Evolutionary conservation across 345 rosid species (phyloP), one percentile per base, ranked within the genome.

Genomic region (Arabidopsis arenosa): DNA sequence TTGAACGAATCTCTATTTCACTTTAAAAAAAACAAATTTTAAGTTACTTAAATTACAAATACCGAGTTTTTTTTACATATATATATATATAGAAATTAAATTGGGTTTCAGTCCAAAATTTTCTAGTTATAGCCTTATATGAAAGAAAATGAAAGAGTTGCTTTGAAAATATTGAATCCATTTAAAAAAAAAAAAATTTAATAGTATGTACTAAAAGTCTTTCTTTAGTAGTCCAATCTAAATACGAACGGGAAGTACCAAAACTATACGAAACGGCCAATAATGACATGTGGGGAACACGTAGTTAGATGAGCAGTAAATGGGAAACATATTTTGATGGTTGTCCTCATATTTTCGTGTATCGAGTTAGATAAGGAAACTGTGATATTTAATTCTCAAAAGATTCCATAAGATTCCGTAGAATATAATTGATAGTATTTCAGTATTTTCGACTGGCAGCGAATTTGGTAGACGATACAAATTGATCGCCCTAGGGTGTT

Each of bases 261-360:
- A 59, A 45, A 67, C 73, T 44, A 41, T 17, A 68, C 9, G 69
- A 75, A 51, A 53, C 2, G 52, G 68, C 30, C 41, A n/a, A 51
- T 67, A 75, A 60, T 32, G 70, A 15, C 75, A 70, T 70, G 80
- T 76, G 71, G 75, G 80, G 80, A 76, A 61, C 64, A 69, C 15
- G 45, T 44, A 15, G 57, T 70, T 76, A 44, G 44, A 63, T 76
- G 71, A 63, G 80, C 28, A 70, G 71, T 76, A 70, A 77, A 70
- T 70, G 18, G 65, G 41, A 43, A 76, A 68, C 64, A 62, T 62
- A 61, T 69, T 51, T 76, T 62, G 59, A 45, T 70, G 66, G 53
- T 2, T 45, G 53, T 55, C 54, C 59, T 77, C 61, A 37, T 63
- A 36, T 17, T 63, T 69, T 45, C 26, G 36, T 63, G 23, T 44